Evolutionary conservation across 2,329 filamentous ascomycete genomes (phyloP).

Genomic region (Fusarium sp.): DNA sequence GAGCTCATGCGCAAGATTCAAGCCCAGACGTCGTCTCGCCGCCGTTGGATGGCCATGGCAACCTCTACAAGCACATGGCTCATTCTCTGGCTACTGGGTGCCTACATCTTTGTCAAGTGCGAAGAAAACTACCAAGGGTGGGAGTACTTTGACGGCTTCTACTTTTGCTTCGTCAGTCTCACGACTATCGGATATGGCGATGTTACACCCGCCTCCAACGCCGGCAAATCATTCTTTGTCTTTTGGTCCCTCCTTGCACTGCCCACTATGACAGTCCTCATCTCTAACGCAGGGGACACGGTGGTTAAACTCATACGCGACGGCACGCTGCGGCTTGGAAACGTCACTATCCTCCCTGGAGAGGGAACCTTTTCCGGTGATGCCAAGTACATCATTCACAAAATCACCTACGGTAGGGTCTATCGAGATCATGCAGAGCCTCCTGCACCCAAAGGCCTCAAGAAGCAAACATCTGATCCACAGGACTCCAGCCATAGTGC

Average conservation of each 20-base stretch:
- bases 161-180: constrained; percentile 86
- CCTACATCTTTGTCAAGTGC: constrained; percentile 72
- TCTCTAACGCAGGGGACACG: constrained; percentile 86
- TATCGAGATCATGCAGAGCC: constrained; percentile 47
- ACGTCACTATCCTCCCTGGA: constrained; percentile 69
- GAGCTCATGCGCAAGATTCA: constrained; percentile 86
- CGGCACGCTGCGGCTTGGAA: constrained; percentile 65
- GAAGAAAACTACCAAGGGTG: constrained; percentile 68
- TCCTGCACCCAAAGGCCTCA: not conserved
- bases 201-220: constrained; percentile 77
- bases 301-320: constrained; percentile 73
- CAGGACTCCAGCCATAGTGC: constrained; percentile 3
- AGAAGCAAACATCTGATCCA: not conserved
- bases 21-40: constrained; percentile 68
- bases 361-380: constrained; percentile 61
- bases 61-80: constrained; percentile 76
- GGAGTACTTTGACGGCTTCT: constrained; percentile 83
- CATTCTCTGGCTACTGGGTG: constrained; percentile 83
- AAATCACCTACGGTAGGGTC: constrained; percentile 56
- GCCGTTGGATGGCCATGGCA: constrained; percentile 78
- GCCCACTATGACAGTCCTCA: constrained; percentile 88
- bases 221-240: constrained; percentile 88
- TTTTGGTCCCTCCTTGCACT: constrained; percentile 89
- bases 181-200: constrained; percentile 92
- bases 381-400: constrained; percentile 56